Percentiles rank a stretch among this genome's conserved stretches.
Conservation (phyloP, 2,329 filamentous ascomycete genomes). For the Ceratocystiopsis minuta region DNA sequence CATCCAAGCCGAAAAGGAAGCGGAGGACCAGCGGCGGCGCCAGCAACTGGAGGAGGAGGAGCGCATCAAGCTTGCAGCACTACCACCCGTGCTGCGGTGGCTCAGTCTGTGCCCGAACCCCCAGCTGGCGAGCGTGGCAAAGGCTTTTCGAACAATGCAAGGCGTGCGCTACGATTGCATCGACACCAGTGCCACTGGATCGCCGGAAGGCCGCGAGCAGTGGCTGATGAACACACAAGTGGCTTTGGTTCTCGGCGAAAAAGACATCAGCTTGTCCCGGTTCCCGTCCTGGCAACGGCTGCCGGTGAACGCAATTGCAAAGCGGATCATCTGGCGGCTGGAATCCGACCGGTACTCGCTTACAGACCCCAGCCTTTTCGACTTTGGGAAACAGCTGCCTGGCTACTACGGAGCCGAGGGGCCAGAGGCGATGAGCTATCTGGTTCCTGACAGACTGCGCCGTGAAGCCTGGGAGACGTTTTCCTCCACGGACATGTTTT, state of each 20-base stretch:
- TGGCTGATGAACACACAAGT: constrained; percentile 49
- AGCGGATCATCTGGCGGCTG: constrained; percentile 40
- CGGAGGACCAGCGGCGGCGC: constrained; percentile 24
- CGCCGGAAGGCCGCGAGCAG: constrained; percentile 40
- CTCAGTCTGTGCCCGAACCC: constrained; percentile 34
- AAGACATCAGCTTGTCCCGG: constrained; percentile 39
- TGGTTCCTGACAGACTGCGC: constrained; percentile 27
- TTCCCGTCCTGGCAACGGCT: constrained; percentile 42
- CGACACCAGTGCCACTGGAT: constrained; percentile 31
- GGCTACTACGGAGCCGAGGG: constrained; percentile 31
- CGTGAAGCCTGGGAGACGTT: constrained; percentile 34
- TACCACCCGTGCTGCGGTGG: constrained; percentile 44
- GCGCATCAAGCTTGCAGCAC: constrained; percentile 32
- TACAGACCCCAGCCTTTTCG: constrained; percentile 28
- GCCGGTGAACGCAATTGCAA: constrained; percentile 34
- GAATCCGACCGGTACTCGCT: constrained; percentile 39
- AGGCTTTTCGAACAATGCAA: constrained; percentile 36
- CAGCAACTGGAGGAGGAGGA: constrained; percentile 34
- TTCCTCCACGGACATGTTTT: constrained; percentile 43
- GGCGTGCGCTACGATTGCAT: constrained; percentile 49
- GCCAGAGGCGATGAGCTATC: constrained; percentile 25
- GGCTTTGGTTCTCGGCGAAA: constrained; percentile 45
- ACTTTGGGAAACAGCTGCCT: constrained; percentile 34
- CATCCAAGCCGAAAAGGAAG: constrained; percentile 22
- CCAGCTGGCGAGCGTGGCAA: constrained; percentile 29